phyloP scores from a whole-genome alignment of 2,329 filamentous ascomycete genomes.

The Microdochium trichocladiopsis region DNA sequence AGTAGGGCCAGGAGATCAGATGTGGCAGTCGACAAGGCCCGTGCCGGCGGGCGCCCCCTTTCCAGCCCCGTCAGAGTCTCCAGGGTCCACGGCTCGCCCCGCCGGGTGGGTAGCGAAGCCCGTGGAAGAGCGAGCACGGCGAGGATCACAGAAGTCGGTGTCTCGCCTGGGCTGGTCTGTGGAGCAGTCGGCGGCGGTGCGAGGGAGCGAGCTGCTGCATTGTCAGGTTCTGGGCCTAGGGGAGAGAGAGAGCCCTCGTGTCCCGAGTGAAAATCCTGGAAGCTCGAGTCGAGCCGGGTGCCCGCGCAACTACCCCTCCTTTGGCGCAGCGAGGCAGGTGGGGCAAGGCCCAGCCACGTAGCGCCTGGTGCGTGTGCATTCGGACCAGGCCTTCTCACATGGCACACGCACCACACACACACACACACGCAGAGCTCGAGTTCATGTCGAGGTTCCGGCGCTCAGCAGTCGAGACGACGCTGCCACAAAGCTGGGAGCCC shows the following conservation, averaged over 20 bases:
- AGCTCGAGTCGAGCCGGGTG: neutral
- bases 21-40: too few relatives aligned
- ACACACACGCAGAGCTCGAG: too few relatives aligned
- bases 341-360: neutral
- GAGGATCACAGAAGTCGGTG: neutral
- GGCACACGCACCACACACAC: too few relatives aligned
- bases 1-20: too few relatives aligned
- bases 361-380: too few relatives aligned
- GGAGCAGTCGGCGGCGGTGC: neutral
- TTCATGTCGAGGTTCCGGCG: too few relatives aligned
- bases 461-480: too few relatives aligned
- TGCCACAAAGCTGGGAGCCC: too few relatives aligned
- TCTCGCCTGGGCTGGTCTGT: neutral
- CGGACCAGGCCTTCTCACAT: too few relatives aligned
- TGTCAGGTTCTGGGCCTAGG: neutral
- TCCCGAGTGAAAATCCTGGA: neutral
- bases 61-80: neutral
- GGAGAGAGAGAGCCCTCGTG: neutral
- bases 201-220: neutral
- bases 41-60: too few relatives aligned
- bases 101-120: neutral
- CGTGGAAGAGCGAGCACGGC: neutral
- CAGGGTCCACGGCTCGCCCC: neutral
- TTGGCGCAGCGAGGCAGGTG: neutral
- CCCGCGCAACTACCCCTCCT: neutral